These are phyloP conservation scores for Astrothelium subdiscretum DNA, from an alignment of 495 filamentous ascomycete genomes.

Conservation along the genomic window DNA sequence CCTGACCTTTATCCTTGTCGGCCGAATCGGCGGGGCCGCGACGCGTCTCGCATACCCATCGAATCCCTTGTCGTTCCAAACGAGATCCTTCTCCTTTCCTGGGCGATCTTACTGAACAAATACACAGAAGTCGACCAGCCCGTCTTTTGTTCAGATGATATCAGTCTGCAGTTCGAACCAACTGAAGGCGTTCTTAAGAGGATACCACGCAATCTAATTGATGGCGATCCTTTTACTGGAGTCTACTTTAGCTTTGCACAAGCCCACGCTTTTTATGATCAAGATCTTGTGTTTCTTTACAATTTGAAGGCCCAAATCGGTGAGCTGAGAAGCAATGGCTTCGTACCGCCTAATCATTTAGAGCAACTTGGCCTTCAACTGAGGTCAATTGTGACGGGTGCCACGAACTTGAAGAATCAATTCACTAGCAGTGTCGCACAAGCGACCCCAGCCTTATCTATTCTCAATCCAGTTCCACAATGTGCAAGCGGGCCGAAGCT, in stretches of 20 bases:
- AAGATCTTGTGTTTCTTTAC: background rate
- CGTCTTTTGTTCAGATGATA: background rate
- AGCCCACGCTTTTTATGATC: background rate
- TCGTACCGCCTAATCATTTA: background rate
- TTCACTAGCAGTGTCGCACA: no score
- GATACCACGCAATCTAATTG: background rate
- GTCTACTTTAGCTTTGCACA: background rate
- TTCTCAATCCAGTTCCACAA: conserved; percentile 48
- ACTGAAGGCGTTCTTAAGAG: background rate
- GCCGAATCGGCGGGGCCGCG: background rate
- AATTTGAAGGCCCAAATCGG: background rate
- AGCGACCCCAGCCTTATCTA: conserved; percentile 32
- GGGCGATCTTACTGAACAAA: background rate
- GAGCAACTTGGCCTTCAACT: background rate
- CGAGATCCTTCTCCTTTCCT: background rate
- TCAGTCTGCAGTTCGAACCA: background rate
- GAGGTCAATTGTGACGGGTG: background rate
- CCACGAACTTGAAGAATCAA: background rate
- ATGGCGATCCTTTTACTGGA: background rate
- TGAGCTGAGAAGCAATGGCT: background rate
- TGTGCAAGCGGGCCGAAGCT: conserved; percentile 46
- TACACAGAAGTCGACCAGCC: background rate
- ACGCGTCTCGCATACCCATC: background rate
- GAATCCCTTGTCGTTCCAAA: background rate
- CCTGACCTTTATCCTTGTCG: background rate